Evolutionary conservation across 2,329 filamentous ascomycete species (phyloP), one percentile per base, ranked within the genome.

Genomic region (Hirsutella rhossiliensis): DNA sequence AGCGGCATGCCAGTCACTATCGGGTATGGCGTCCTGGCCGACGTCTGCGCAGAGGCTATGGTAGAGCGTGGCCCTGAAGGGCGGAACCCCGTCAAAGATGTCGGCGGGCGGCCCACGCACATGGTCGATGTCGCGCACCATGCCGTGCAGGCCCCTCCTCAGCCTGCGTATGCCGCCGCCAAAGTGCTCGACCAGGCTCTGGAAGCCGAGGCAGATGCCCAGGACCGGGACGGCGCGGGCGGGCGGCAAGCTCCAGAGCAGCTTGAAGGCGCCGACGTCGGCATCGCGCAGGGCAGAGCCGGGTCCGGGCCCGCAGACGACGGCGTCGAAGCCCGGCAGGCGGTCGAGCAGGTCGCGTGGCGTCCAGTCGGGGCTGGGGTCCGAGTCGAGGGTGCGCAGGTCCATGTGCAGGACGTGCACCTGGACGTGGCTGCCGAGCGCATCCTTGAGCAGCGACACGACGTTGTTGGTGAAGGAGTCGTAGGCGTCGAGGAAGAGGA

Each of bases 391-490:
- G 38, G 84, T 58, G 40, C 54, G 54, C 28, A 64, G 50, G 46
- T 64, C 61, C 47, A 65, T 64, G 45, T 58, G 59, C 43, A 64
- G 50, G 36, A 65, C 58, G 37, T 62, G 51, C 13, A 60, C 76
- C 39, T 76, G 75, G 30, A 94, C 82, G 15, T 80, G 69, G 18
- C 76, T 83, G 47, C 73, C 66, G 9, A 94, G 72, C 4, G 78
- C 72, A 4, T 82, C 78, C 53, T 83, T 76, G 40, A 97, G 72
- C 30, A 95, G 76, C 6, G 85, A 81, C 43, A 94, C 80, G 55
- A 97, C 92, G 66, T 96, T 97, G 66, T 94, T 89, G 44, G 88
- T 87, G 65, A 96, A 98, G 37, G 89, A 96, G 67, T 98, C 92
- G 64, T 94, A 94, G 49, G 90, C 89, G 62, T 97, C 92, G 52